These are phyloP conservation scores for Suillus clintonianus DNA, from an alignment of 768 basidiomycete genomes.

Conservation along the genomic window DNA sequence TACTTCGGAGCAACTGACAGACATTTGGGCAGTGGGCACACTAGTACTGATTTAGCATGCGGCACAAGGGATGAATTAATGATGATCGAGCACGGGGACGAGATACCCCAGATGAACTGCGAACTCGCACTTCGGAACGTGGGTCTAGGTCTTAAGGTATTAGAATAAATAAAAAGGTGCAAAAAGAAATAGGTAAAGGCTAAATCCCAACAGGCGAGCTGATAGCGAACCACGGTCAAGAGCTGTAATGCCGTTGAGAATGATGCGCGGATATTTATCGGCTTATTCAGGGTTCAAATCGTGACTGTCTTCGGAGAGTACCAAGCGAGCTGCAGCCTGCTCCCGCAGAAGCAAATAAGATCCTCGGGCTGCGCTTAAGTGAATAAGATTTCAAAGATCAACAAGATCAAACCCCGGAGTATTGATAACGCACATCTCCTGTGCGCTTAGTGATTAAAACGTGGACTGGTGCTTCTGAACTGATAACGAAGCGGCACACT, in stretches of 20 bases:
- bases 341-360: background rate
- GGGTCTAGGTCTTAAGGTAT: background rate
- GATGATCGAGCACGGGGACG: background rate
- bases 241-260: background rate
- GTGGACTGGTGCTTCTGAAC: background rate
- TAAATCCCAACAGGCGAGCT: no score
- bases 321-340: background rate
- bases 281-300: background rate
- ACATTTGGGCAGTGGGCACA: background rate
- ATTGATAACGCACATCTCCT: background rate
- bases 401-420: background rate
- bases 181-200: background rate
- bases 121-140: background rate
- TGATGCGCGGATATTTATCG: background rate
- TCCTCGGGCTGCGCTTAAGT: background rate
- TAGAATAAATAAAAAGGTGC: background rate
- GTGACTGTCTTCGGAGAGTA: background rate
- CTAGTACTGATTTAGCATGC: background rate
- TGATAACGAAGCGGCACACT: background rate
- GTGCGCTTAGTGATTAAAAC: background rate
- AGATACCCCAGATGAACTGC: background rate
- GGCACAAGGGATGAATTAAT: background rate
- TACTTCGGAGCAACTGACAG: background rate
- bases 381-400: background rate
- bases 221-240: no score